These are phyloP conservation scores for Aspergillus ostianus DNA, from an alignment of 495 filamentous ascomycete species.

Conservation along the genomic window DNA sequence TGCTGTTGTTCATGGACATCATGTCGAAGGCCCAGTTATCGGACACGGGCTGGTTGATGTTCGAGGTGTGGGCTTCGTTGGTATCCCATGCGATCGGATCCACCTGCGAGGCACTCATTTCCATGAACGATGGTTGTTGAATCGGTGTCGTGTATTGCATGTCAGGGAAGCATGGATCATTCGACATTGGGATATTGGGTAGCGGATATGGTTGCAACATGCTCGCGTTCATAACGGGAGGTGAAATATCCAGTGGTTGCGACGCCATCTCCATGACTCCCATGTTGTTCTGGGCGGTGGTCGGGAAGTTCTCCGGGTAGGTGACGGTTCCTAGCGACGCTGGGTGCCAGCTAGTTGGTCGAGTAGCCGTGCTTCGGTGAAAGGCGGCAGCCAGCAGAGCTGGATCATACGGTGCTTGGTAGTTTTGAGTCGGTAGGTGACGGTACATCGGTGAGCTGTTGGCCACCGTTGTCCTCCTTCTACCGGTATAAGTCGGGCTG, in stretches of 20 bases:
- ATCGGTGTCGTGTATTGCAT: constrained; percentile 36
- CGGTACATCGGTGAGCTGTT: constrained; percentile 40
- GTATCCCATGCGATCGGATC: constrained; percentile 34
- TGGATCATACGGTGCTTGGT: constrained; percentile 31
- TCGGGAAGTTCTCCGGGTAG: constrained; percentile 20
- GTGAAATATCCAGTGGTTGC: constrained; percentile 25
- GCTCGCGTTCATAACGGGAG: constrained; percentile 23
- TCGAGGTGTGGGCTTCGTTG: constrained; percentile 17
- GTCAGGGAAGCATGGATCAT: constrained; percentile 28
- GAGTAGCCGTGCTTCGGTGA: constrained; percentile 34
- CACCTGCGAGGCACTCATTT: constrained; percentile 44
- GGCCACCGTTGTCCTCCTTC: constrained; percentile 55
- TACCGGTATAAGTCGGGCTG: constrained; percentile 60
- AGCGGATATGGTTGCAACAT: constrained; percentile 32
- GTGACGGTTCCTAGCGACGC: constrained; percentile 38
- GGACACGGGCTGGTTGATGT: constrained; percentile 26
- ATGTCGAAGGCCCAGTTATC: constrained; percentile 42
- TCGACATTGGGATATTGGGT: constrained; percentile 29
- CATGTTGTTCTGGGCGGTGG: constrained; percentile 25
- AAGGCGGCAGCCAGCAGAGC: constrained; percentile 40
- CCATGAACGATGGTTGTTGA: constrained; percentile 40
- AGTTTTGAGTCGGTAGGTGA: constrained; percentile 13
- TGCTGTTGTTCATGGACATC: constrained; percentile 38
- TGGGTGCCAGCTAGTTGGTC: constrained; percentile 75
- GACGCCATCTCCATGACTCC: constrained; percentile 28